Evolutionary conservation across 768 basidiomycete genomes (phyloP).

Genomic region (Postia placenta): DNA sequence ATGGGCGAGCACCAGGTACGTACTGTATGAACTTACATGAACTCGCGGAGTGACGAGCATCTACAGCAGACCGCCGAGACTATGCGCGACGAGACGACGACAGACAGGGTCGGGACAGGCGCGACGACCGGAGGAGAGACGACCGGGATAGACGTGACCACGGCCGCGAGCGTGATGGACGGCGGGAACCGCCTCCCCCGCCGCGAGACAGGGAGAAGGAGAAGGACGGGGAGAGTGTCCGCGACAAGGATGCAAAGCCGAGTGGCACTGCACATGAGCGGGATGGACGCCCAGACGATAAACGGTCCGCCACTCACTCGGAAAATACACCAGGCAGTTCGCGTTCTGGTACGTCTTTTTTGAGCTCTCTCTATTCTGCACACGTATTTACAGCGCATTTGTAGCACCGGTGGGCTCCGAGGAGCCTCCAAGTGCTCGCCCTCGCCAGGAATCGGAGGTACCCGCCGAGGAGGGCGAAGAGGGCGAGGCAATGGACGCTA

Average conservation of each 20-base stretch:
- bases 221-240: constrained; percentile 28
- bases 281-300: constrained; percentile 6
- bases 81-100: constrained; percentile 27
- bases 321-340: constrained; percentile 3
- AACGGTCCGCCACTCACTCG: background rate
- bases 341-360: constrained; percentile 3
- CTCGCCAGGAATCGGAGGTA: constrained; percentile 38
- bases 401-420: constrained; percentile 16
- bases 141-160: constrained; percentile 32
- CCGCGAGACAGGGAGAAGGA: constrained; percentile 37
- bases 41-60: too few species aligned
- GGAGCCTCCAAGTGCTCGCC: constrained; percentile 22
- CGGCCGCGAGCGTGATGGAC: constrained; percentile 47
- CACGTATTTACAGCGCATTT: background rate
- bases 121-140: constrained; percentile 52
- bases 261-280: constrained; percentile 27
- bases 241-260: constrained; percentile 33
- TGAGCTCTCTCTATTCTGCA: background rate
- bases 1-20: constrained; percentile 17
- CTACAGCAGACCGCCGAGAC: constrained; percentile 21
- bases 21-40: background rate
- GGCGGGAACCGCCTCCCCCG: constrained; percentile 23
- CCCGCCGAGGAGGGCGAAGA: constrained; percentile 45
- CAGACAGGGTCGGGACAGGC: constrained; percentile 10
- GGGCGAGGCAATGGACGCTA: constrained; percentile 42